phyloP scores from a whole-genome alignment of 2,329 filamentous ascomycete genomes.

The Xylaria sp. region DNA sequence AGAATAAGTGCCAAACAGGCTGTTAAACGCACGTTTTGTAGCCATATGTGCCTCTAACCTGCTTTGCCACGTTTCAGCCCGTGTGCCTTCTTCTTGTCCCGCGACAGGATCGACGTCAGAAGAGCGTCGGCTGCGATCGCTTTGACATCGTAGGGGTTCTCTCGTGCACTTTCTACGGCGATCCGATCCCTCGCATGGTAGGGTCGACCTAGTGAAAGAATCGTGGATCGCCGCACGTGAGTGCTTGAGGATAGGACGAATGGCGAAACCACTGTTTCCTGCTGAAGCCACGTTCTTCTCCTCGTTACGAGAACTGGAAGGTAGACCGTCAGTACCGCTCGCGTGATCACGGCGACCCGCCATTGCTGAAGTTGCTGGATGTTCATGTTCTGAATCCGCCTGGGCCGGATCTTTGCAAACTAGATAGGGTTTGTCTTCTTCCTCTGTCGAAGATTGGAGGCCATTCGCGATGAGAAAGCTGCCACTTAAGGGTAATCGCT shows the following conservation, averaged over 20 bases:
- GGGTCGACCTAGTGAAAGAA: neutral
- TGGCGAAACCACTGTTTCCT: neutral
- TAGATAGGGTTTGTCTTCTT: neutral
- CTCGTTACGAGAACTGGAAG: neutral
- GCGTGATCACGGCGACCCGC: neutral
- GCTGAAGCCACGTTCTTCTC: neutral
- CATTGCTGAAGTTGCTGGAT: neutral
- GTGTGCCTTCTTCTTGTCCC: neutral
- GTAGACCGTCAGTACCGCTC: neutral
- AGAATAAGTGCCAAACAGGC: neutral
- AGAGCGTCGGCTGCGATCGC: neutral
- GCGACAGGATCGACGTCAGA: neutral
- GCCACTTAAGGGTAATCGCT: constrained; percentile 22
- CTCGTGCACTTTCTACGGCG: neutral
- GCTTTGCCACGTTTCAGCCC: neutral
- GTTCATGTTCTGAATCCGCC: neutral
- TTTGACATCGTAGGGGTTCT: neutral
- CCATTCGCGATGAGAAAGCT: neutral
- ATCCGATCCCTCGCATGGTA: neutral
- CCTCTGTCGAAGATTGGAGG: too few species aligned
- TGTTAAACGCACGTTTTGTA: constrained; percentile 11
- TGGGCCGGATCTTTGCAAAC: neutral
- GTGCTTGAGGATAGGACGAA: neutral
- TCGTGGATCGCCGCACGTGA: neutral
- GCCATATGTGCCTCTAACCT: constrained; percentile 12